Conservation (phyloP, 768 basidiomycete species). For the Boletales sp. region DNA sequence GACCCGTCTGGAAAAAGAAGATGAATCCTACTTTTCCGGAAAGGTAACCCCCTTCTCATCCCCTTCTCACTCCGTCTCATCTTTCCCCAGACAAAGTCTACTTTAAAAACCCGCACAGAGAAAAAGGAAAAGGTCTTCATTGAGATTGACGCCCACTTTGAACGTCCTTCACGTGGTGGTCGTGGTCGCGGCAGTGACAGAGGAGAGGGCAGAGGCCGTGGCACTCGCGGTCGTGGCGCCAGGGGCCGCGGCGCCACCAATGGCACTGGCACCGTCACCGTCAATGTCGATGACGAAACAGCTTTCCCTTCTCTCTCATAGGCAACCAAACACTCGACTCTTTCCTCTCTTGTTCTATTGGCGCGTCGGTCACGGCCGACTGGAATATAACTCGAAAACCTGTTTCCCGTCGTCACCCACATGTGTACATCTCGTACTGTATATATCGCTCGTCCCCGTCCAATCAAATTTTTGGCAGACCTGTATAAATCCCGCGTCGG, state of each 20-base stretch:
- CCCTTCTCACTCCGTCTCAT: constrained; percentile 1
- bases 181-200: constrained; percentile 48
- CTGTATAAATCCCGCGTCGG: background rate
- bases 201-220: constrained; percentile 46
- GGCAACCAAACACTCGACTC: constrained; percentile 5
- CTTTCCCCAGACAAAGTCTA: constrained; percentile 52
- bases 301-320: constrained; percentile 88
- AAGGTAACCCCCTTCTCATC: constrained; percentile 55
- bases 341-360: constrained; percentile 1
- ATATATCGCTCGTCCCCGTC: constrained; percentile 3
- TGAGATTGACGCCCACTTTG: constrained; percentile 89
- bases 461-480: constrained; percentile 4
- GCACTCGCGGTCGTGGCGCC: constrained; percentile 41
- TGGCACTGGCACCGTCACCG: constrained; percentile 49
- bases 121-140: constrained; percentile 91
- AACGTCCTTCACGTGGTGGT: constrained; percentile 71
- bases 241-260: constrained; percentile 43
- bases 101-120: constrained; percentile 66
- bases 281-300: constrained; percentile 77
- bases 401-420: background rate
- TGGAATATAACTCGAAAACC: background rate
- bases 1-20: constrained; percentile 61
- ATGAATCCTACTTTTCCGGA: constrained; percentile 79
- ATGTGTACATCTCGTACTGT: constrained; percentile 13
- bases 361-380: constrained; percentile 8